Conservation (phyloP, 345 rosid species). For the Geranium rotundifolium region DNA sequence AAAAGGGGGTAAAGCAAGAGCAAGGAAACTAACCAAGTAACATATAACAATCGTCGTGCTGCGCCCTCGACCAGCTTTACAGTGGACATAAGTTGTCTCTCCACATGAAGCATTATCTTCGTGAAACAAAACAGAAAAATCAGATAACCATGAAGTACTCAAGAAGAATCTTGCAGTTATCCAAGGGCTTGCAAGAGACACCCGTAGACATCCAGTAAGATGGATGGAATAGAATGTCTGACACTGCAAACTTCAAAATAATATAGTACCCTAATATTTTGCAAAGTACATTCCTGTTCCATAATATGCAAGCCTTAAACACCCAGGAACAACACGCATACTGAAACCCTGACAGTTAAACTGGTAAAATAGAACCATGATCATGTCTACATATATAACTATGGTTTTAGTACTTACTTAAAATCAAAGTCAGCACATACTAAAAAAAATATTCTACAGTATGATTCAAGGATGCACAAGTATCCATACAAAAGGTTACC, state of each 20-base stretch:
- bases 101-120: constrained; percentile 52
- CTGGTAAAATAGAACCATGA: neutral
- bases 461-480: neutral
- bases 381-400: neutral
- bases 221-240: no score
- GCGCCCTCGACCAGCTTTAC: constrained; percentile 99
- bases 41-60: constrained; percentile 90
- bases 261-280: no score
- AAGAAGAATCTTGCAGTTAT: no score
- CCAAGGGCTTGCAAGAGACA: no score
- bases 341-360: neutral
- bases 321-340: neutral
- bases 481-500: constrained; percentile 26
- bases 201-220: no score
- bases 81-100: constrained; percentile 76
- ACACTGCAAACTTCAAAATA: no score
- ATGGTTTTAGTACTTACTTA: neutral
- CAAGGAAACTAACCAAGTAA: constrained; percentile 53
- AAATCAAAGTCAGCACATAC: neutral
- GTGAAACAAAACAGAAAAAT: constrained; percentile 9
- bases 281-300: neutral
- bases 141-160: neutral
- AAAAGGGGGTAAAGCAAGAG: neutral
- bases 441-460: neutral
- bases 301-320: neutral